Evolutionary conservation across 768 basidiomycete species (phyloP), one percentile per base, ranked within the genome.

Genomic region (Mycena latifolia): DNA sequence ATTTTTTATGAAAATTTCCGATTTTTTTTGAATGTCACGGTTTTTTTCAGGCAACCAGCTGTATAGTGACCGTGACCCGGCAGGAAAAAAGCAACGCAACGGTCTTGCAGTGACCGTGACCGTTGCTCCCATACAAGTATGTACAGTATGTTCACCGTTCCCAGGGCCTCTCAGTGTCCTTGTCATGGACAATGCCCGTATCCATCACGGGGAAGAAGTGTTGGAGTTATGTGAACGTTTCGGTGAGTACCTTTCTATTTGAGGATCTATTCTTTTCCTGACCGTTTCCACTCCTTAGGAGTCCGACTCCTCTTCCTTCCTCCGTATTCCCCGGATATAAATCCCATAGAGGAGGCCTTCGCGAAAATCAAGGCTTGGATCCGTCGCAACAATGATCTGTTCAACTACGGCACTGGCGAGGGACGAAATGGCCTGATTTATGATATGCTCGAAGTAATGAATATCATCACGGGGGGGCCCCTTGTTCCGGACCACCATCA

Each of bases 21-120:
- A 14, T 3, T 52, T 45, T 66, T 52, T 66, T 60, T 47, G 1
- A 28, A 58, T 65, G 63, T 65, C 63, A 65, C 56, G 56, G 24
- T 52, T 22, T 28, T 22, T 53, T 50, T 29, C 7, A 22, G 61
- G 63, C 63, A 43, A 65, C 55, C 4, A 37, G 15, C n/a, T 33
- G 31, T 12, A n/a, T 46, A 25, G 47, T 48, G 29, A 64, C 45
- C 43, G 55, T 64, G 63, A 64, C 55, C 24, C 48, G 29, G 37
- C 52, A 29, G 24, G 46, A 48, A 12, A 29, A 10, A 14, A 27
- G 65, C 51, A 46, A 66, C 65, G 45, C 59, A 51, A 61, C 45
- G 35, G 37, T 31, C 25, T 24, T 11, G 12, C 37, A 41, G 46
- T 61, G 58, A 61, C 65, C 58, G 59, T 66, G 65, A 66, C 58